Conservation (phyloP, 1,139 yeast genomes). For the Eremothecium cymbalariae region DNA sequence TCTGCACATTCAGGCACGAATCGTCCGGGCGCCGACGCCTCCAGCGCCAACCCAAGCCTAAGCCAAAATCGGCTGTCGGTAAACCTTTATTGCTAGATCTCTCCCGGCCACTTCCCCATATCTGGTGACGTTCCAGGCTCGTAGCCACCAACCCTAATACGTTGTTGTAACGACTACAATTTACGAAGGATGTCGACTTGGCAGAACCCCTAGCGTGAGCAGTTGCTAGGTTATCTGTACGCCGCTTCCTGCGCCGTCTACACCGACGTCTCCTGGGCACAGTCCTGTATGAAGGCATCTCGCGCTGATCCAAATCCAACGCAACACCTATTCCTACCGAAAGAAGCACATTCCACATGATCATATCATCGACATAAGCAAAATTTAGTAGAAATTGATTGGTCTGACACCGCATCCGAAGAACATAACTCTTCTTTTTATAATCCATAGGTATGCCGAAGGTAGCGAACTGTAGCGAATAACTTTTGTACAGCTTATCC, state of each 20-base stretch:
- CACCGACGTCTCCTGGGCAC: conserved; percentile 63
- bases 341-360: conserved; percentile 57
- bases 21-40: too few relatives aligned
- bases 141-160: too few relatives aligned
- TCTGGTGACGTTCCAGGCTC: too few relatives aligned
- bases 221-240: too few relatives aligned
- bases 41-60: too few relatives aligned
- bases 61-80: too few relatives aligned
- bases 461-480: conserved; percentile 61
- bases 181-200: too few relatives aligned
- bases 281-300: conserved; percentile 59
- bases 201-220: too few relatives aligned
- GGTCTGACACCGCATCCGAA: conserved; percentile 56
- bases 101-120: too few relatives aligned
- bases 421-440: conserved; percentile 38
- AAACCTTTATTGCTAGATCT: too few relatives aligned
- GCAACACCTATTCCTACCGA: conserved; percentile 58
- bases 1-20: too few relatives aligned
- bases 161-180: too few relatives aligned
- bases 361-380: conserved; percentile 46
- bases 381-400: conserved; percentile 61
- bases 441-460: conserved; percentile 63
- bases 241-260: conserved; percentile 24
- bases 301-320: conserved; percentile 51
- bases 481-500: conserved; percentile 42